Evolutionary conservation across 768 basidiomycete genomes (phyloP).

Genomic region (Russula sp.): DNA sequence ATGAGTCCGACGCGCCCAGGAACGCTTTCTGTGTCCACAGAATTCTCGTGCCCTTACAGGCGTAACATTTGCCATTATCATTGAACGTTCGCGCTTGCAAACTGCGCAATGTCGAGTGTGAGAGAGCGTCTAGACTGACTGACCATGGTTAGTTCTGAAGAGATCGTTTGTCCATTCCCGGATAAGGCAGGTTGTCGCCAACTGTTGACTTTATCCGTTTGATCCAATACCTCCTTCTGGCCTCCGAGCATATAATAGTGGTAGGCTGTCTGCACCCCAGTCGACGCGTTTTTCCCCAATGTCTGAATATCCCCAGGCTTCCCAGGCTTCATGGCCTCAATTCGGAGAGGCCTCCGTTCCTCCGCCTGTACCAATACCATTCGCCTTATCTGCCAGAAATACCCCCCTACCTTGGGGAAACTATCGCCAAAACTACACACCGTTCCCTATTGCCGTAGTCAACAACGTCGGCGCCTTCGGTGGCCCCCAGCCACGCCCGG

Average conservation of each 20-base stretch:
- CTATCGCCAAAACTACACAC: background rate
- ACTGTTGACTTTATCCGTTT: too few species aligned
- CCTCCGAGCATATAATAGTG: background rate
- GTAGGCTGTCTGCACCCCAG: background rate
- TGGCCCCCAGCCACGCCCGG: background rate
- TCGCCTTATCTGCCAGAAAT: background rate
- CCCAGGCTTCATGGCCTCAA: background rate
- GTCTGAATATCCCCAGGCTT: conserved; percentile 1
- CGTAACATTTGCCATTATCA: background rate
- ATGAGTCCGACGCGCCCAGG: too few species aligned
- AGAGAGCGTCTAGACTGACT: too few species aligned
- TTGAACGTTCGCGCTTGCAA: background rate
- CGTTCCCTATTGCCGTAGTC: background rate
- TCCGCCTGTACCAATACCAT: background rate
- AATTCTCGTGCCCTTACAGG: background rate
- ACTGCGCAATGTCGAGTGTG: background rate
- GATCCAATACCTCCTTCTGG: background rate
- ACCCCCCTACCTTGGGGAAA: background rate
- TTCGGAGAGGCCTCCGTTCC: background rate
- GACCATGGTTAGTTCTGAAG: background rate
- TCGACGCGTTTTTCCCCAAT: background rate
- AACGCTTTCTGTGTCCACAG: background rate
- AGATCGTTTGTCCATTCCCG: background rate
- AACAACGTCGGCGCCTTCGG: background rate
- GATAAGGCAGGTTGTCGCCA: background rate